Conservation (phyloP, 179 eudicot genomes). For the Patellifolia procumbens region DNA sequence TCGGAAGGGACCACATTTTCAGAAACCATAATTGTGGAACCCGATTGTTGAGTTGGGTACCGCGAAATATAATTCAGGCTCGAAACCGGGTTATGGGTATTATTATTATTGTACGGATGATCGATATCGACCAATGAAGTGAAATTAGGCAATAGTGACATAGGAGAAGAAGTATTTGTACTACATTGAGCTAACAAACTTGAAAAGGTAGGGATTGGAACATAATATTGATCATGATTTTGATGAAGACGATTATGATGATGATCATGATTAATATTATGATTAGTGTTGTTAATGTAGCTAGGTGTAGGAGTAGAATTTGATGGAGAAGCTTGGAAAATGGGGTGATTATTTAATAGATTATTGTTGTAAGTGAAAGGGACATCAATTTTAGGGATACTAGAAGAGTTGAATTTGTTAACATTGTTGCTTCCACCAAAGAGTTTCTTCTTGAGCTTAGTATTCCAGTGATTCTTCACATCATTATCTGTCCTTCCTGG, state of each 20-base stretch:
- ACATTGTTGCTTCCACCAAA: conserved; percentile 24
- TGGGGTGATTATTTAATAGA: conserved; percentile 11
- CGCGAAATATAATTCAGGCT: neutral
- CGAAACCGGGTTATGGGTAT: conserved; percentile 5
- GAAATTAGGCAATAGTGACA: conserved; percentile 23
- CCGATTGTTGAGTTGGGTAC: conserved; percentile 14
- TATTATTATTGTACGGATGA: no score
- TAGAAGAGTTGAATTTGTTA: conserved; percentile 15
- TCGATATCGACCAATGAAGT: neutral
- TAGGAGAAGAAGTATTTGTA: conserved; percentile 22
- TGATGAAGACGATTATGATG: neutral
- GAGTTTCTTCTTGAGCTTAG: conserved; percentile 59
- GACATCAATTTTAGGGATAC: conserved; percentile 21
- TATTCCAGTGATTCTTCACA: conserved; percentile 70
- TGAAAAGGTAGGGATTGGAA: conserved; percentile 27
- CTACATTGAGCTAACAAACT: conserved; percentile 26
- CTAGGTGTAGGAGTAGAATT: conserved; percentile 19
- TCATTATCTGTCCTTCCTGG: conserved; percentile 71
- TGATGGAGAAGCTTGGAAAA: conserved; percentile 25
- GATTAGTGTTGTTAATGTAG: conserved; percentile 2
- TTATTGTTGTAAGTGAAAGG: conserved; percentile 26
- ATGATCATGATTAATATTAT: conserved; percentile 1
- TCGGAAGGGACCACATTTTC: conserved; percentile 15
- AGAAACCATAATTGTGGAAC: neutral
- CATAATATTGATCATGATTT: conserved; percentile 21